A percentile compares a stretch with the other conserved stretches of the same genome.
phyloP scores from a whole-genome alignment of 495 filamentous ascomycete species.

The Xylaria telfairii region DNA sequence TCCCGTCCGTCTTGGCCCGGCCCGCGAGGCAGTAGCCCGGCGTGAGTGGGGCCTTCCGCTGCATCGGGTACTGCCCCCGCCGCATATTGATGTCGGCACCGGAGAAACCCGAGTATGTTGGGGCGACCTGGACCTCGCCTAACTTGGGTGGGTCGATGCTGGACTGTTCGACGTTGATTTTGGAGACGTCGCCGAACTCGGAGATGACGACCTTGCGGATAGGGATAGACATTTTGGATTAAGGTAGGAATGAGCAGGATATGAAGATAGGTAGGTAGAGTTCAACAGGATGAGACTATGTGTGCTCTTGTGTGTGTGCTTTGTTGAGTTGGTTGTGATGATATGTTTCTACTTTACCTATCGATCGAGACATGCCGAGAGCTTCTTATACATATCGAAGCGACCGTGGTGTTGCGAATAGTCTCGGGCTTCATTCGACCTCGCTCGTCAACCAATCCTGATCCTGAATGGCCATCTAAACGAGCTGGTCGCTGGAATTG shows the following conservation, averaged over 20 bases:
- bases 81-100: conserved; percentile 54
- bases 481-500: not conserved
- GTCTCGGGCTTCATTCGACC: not conserved
- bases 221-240: not conserved
- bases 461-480: not conserved
- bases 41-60: conserved; percentile 47
- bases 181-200: conserved; percentile 41
- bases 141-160: conserved; percentile 38
- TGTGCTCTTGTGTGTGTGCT: not conserved
- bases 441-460: not conserved
- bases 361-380: not conserved
- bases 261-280: not conserved
- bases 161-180: conserved; percentile 39
- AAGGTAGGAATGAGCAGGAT: not conserved
- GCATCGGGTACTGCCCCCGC: conserved; percentile 46
- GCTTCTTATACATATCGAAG: conserved; percentile 10
- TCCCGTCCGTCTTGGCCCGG: conserved; percentile 39
- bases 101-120: conserved; percentile 49
- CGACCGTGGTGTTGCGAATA: not conserved
- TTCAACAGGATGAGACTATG: not conserved
- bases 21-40: conserved; percentile 52
- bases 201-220: conserved; percentile 53
- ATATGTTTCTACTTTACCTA: not conserved
- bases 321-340: not conserved
- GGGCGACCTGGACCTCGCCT: conserved; percentile 47